phyloP scores from a whole-genome alignment of 345 rosid genomes.

The Microthlaspi erraticum region DNA sequence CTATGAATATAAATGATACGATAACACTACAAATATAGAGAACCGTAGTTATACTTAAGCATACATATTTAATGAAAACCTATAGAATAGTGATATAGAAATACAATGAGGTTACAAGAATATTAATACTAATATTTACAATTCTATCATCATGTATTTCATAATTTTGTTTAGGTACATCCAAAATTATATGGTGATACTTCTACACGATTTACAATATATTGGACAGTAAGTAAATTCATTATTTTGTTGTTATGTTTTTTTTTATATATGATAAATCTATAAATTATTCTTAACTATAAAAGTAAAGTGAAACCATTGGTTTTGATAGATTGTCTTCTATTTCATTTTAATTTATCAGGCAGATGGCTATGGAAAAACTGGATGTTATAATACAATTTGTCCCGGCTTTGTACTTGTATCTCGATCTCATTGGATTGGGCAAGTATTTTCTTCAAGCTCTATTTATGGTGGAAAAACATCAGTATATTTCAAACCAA shows the following conservation, averaged over 20 bases:
- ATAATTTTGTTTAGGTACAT: slow-evolving; percentile 10
- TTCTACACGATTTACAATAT: slow-evolving; percentile 20
- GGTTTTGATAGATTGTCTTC: too few relatives aligned
- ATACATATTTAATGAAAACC: neutral
- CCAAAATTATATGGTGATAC: slow-evolving; percentile 26
- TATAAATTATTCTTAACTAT: too few relatives aligned
- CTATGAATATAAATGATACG: too few relatives aligned
- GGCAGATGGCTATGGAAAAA: neutral
- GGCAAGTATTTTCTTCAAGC: neutral
- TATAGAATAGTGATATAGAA: too few relatives aligned
- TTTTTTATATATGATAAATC: neutral
- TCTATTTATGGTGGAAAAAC: slow-evolving; percentile 8
- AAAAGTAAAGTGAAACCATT: too few relatives aligned
- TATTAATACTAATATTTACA: too few relatives aligned
- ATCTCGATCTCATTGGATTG: neutral
- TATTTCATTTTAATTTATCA: neutral
- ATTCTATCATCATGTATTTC: too few relatives aligned
- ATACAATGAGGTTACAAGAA: too few relatives aligned
- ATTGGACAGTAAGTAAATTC: slow-evolving; percentile 28
- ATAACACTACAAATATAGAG: too few relatives aligned
- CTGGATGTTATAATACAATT: slow-evolving; percentile 3
- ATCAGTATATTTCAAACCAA: neutral
- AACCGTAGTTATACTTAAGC: too few relatives aligned
- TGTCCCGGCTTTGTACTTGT: slow-evolving; percentile 23
- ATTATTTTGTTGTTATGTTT: neutral